Evolutionary conservation across 768 basidiomycete genomes (phyloP), one percentile per base, ranked within the genome.

Genomic region (Dacryopinax spathularia): DNA sequence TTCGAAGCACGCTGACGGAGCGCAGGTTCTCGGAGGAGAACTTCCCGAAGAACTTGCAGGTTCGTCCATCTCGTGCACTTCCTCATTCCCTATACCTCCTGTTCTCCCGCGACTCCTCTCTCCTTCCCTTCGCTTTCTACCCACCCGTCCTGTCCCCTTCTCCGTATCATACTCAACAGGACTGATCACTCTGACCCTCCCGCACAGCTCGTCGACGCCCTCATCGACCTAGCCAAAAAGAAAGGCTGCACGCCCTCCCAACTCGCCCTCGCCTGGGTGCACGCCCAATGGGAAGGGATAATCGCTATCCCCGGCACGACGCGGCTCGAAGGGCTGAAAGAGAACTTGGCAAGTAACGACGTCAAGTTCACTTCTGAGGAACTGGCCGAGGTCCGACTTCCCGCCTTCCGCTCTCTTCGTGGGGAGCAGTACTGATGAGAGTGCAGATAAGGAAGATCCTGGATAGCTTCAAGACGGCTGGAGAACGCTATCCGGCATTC

Each of bases 181-280:
- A 41, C 18, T 41, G n/a, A n/a, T n/a, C n/a, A n/a, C n/a, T n/a
- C n/a, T n/a, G n/a, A n/a, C n/a, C n/a, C n/a, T n/a, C n/a, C n/a
- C n/a, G n/a, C 22, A 22, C 65, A 61, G n/a, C 65, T 77, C 29
- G 75, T 74, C 18, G 70, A 73, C 56, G 69, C 72, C 48, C 68
- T 78, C 64, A 63, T 72, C 41, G 60, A 63, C 22, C 63, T 77
- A 15, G 76, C 72, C 2, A 63, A 68, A 18, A 71, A 71, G 62
- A 71, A 76, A 62, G 66, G 67, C 18, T 72, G 68, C 43, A 72
- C 74, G 0, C 61, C 73, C 1, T 71, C 73, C 2, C 76, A 78
- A 63, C 65, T 77, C 12, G 69, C 74, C 9, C 63, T 76, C 18
- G 74, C 75, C 1, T 76, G 75, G 75, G 70, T 73, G 22, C 66